Percentiles rank a stretch among this genome's conserved stretches.
Conservation (phyloP, 129 eudicot species). For the Flaveria sonorensis region DNA sequence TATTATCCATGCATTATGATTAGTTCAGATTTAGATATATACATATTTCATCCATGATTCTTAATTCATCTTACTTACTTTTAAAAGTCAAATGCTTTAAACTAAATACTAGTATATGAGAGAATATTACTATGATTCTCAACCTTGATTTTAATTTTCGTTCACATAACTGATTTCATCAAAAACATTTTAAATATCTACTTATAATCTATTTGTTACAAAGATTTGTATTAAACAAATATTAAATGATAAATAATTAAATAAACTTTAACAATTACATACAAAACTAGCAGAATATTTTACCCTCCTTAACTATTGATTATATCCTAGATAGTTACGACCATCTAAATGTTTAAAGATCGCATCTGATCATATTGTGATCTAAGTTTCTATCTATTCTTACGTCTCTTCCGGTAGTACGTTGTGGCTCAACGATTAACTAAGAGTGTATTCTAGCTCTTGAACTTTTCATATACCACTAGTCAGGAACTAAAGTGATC, state of each 20-base stretch:
- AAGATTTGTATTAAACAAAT: no score
- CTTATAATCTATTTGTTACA: background rate
- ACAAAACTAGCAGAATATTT: no score
- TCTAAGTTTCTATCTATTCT: no score
- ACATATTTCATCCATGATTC: background rate
- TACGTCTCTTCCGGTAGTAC: no score
- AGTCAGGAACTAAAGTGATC: no score
- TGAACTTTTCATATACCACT: no score
- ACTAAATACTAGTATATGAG: background rate
- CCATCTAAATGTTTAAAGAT: no score
- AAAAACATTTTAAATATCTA: background rate
- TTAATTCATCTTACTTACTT: background rate
- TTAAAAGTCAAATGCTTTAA: background rate
- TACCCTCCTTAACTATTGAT: background rate
- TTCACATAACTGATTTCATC: background rate
- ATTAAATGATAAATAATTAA: background rate
- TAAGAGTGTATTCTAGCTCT: no score
- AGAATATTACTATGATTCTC: background rate
- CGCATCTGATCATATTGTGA: no score
- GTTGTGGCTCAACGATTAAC: no score
- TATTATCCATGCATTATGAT: background rate
- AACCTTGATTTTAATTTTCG: background rate
- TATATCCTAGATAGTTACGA: no score
- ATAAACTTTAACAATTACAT: background rate
- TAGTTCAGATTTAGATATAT: background rate